phyloP scores from a whole-genome alignment of 352 stramenopile species.

The Phytophthora aleatoria region DNA sequence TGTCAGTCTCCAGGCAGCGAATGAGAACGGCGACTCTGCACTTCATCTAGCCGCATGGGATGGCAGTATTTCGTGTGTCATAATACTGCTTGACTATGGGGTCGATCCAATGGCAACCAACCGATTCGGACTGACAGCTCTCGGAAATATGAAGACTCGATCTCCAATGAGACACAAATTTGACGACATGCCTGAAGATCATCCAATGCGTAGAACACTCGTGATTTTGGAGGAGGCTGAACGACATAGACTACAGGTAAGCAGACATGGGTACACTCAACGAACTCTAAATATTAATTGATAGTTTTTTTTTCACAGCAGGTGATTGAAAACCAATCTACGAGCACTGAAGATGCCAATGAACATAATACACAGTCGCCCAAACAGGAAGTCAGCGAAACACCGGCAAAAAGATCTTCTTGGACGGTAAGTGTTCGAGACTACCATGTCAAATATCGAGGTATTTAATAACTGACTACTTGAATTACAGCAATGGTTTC shows the following conservation, averaged over 20 bases:
- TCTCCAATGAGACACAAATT: slow-evolving; percentile 74
- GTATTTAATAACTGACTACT: neutral
- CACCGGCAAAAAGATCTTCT: slow-evolving; percentile 11
- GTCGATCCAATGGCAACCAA: slow-evolving; percentile 54
- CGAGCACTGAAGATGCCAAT: slow-evolving; percentile 14
- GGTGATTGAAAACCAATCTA: slow-evolving; percentile 24
- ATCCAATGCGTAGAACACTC: slow-evolving; percentile 58
- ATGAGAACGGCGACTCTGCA: slow-evolving; percentile 54
- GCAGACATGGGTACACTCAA: slow-evolving; percentile 6
- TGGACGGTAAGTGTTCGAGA: slow-evolving; percentile 29
- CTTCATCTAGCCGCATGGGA: slow-evolving; percentile 76
- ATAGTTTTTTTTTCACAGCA: slow-evolving; percentile 3
- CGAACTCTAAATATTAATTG: neutral
- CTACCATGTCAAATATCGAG: neutral
- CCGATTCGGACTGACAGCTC: slow-evolving; percentile 49
- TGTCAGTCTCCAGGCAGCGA: slow-evolving; percentile 49
- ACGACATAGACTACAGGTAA: slow-evolving; percentile 34
- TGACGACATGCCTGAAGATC: slow-evolving; percentile 51
- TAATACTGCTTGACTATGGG: slow-evolving; percentile 73
- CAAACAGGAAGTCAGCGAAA: slow-evolving; percentile 12
- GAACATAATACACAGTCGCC: slow-evolving; percentile 3
- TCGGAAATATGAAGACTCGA: slow-evolving; percentile 65
- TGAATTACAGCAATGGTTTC: slow-evolving; percentile 35
- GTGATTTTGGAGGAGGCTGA: slow-evolving; percentile 49
- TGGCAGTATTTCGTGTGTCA: slow-evolving; percentile 59